Evolutionary conservation across 73 alveolate species (phyloP).

Genomic region (Paramecium sexaurelia): DNA sequence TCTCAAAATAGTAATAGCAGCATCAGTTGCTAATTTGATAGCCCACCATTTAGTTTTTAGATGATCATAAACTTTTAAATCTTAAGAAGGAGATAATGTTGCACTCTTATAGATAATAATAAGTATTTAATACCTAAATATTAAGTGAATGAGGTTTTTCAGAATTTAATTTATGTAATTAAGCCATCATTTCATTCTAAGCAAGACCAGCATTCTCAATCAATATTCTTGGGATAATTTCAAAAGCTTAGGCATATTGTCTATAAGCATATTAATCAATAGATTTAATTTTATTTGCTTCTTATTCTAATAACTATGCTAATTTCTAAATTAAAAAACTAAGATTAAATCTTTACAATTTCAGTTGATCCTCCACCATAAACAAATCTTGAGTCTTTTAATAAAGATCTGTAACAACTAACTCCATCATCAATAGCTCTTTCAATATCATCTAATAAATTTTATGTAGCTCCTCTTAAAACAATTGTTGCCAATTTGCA

Average conservation of each 20-base stretch:
- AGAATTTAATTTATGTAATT: conserved; percentile 86
- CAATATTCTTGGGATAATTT: conserved; percentile 94
- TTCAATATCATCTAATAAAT: conserved; percentile 96
- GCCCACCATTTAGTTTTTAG: conserved; percentile 97
- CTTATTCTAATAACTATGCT: conserved; percentile 75
- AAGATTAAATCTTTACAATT: background rate
- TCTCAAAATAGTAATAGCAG: conserved; percentile 93
- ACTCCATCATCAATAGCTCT: conserved; percentile 98
- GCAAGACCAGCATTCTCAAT: conserved; percentile 98
- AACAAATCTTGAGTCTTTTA: conserved; percentile 76
- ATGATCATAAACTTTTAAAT: conserved; percentile 87
- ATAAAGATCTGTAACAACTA: conserved; percentile 80
- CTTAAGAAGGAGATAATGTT: conserved; percentile 28
- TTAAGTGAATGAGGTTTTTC: conserved; percentile 85
- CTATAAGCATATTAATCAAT: conserved; percentile 97
- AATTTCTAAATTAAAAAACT: background rate
- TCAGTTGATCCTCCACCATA: conserved; percentile 62
- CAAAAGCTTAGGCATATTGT: conserved; percentile 97
- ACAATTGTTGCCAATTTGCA: conserved; percentile 80
- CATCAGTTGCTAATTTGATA: conserved; percentile 93
- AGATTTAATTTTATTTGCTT: conserved; percentile 74
- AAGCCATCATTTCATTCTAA: conserved; percentile 92
- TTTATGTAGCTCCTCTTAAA: conserved; percentile 95
- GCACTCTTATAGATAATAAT: conserved; percentile 72
- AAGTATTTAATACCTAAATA: conserved; percentile 84